Evolutionary conservation across 495 filamentous ascomycete species (phyloP).

Genomic region (Penicillium crystallinum): DNA sequence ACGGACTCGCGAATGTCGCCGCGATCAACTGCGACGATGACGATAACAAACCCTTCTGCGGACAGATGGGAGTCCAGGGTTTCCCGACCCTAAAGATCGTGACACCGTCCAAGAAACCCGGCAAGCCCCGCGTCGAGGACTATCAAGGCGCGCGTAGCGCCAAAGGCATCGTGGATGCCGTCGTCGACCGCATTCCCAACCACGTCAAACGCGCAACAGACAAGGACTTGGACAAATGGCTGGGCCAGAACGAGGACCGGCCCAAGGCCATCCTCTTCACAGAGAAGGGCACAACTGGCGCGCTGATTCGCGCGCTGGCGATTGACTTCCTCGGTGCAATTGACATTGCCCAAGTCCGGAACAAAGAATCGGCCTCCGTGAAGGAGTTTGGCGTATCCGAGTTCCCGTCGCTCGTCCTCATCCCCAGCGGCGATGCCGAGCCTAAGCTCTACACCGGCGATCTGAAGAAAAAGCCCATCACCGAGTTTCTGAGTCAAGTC

Average conservation of each 20-base stretch:
- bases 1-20: constrained; percentile 87
- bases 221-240: constrained; percentile 71
- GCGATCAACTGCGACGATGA: constrained; percentile 97
- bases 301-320: constrained; percentile 76
- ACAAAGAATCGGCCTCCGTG: constrained; percentile 69
- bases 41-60: constrained; percentile 83
- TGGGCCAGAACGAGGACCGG: constrained; percentile 63
- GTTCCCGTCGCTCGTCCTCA: constrained; percentile 75
- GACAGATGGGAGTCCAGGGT: constrained; percentile 83
- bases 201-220: constrained; percentile 78
- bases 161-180: constrained; percentile 80
- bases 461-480: constrained; percentile 77
- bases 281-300: constrained; percentile 82
- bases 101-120: constrained; percentile 72
- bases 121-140: constrained; percentile 84
- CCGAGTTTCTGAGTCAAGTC: constrained; percentile 76
- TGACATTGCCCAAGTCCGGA: constrained; percentile 75
- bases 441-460: constrained; percentile 74
- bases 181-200: constrained; percentile 84
- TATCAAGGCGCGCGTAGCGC: constrained; percentile 80
- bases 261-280: constrained; percentile 92
- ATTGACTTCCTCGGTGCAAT: constrained; percentile 87
- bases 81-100: constrained; percentile 97
- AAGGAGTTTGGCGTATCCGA: constrained; percentile 69
- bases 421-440: constrained; percentile 68